phyloP scores from a whole-genome alignment of 768 basidiomycete species.

The Lactifluus rugatus region DNA sequence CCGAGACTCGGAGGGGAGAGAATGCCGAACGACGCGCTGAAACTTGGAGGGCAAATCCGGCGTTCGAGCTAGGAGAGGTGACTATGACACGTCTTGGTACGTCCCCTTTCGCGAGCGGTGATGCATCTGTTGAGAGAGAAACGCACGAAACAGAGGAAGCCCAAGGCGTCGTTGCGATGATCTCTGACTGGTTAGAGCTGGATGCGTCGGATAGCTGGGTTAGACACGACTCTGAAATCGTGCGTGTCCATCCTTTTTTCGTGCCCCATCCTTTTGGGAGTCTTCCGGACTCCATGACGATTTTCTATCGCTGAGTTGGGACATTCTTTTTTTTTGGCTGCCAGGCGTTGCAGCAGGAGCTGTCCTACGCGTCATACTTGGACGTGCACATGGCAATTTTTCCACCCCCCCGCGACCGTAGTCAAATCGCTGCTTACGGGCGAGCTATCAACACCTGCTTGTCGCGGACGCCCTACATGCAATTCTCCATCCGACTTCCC shows the following conservation, averaged over 20 bases:
- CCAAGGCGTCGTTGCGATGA: conserved; percentile 59
- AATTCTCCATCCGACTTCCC: conserved; percentile 74
- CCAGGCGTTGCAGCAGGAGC: conserved; percentile 87
- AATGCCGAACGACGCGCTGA: conserved; percentile 62
- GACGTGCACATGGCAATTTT: conserved; percentile 78
- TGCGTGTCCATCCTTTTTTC: conserved; percentile 32
- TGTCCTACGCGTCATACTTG: conserved; percentile 88
- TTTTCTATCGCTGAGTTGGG: not conserved
- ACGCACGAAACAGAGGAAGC: conserved; percentile 49
- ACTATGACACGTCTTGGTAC: conserved; percentile 81
- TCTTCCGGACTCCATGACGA: not conserved
- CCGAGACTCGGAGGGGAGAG: conserved; percentile 28
- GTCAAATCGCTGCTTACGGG: conserved; percentile 84
- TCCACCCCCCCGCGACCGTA: conserved; percentile 78
- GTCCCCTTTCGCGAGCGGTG: conserved; percentile 24
- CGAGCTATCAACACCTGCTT: conserved; percentile 79
- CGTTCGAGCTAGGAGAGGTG: conserved; percentile 74
- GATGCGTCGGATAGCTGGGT: conserved; percentile 91
- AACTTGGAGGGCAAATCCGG: conserved; percentile 75
- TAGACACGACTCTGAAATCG: conserved; percentile 91
- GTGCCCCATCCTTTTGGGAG: not conserved
- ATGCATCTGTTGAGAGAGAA: not conserved
- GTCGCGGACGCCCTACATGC: conserved; percentile 56
- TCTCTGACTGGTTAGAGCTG: conserved; percentile 92
- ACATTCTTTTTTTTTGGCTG: conserved; percentile 9